Base-by-base conservation (phyloP, 805 yeast genomes). In the Suhomyces kilbournensis region DNA sequence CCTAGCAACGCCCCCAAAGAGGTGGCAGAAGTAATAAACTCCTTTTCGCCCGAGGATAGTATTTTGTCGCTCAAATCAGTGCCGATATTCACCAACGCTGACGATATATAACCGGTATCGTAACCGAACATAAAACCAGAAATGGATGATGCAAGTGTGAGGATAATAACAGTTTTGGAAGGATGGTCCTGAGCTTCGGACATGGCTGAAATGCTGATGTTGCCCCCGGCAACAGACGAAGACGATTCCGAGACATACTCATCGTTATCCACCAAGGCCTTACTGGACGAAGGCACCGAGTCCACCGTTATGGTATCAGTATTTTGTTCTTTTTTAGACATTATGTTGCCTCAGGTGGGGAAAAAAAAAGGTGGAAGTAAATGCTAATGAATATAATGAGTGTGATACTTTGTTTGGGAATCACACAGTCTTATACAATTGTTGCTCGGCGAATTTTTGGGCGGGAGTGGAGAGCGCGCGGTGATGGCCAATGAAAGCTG, bases 71-170 rank as follows among this genome's bases (percentile, higher is more conserved):
- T 58, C 56, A 93, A 79, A 65, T 89, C 96, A 4, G 83, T 81
- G 10, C 92, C 91, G 46, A 93, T 84, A 35, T 91, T 83, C 19
- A 92, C 96, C 61, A 93, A 77, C 0, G 97, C 97, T 17, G 96
- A 85, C 3, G 98, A 93, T 42, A 93, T 92, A 70, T 93, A 93
- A 60, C 98, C 98, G 0, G 98, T 93, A 69, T 93, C 99, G 65
- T 93, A 93, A 60, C 99, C 99, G 71, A 93, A 93, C 90, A 93
- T 83, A 71, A 92, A 90, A 1, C 98, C 98, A 0, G 97, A 91
- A 56, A 93, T 86, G 7, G 97, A 91, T 0, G 97, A 83, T 25
- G 85, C 84, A 48, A 85, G 75, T 0, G 96, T 88, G 49, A 91
- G 70, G 25, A 81, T 70, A 22, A 90, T 72, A 47, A 91, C 90